Conservation (phyloP, 768 basidiomycete genomes). For the Suillus spraguei region DNA sequence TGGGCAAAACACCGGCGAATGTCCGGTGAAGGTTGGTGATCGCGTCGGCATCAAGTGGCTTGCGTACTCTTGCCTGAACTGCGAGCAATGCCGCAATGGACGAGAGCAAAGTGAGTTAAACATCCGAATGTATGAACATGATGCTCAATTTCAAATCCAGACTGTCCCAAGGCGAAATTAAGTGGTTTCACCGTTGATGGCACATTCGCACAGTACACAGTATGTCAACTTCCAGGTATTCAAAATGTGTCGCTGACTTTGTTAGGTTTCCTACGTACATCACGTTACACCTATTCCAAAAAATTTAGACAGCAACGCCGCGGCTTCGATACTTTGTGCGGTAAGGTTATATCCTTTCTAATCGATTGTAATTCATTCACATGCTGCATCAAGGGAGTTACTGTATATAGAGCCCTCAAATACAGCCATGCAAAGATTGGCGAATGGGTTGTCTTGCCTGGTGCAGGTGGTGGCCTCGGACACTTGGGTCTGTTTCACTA, state of each 20-base stretch:
- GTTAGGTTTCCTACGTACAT: constrained; percentile 65
- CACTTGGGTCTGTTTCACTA: constrained; percentile 56
- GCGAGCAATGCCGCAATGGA: constrained; percentile 78
- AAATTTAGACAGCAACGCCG: constrained; percentile 59
- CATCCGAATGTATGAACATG: background rate
- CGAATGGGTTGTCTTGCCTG: constrained; percentile 77
- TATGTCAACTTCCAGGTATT: constrained; percentile 29
- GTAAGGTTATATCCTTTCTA: constrained; percentile 38
- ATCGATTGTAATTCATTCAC: background rate
- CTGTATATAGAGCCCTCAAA: constrained; percentile 87
- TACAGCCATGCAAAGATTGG: constrained; percentile 63
- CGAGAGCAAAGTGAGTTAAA: constrained; percentile 66
- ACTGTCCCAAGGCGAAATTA: constrained; percentile 59
- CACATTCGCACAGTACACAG: constrained; percentile 72
- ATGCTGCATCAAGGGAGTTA: constrained; percentile 58
- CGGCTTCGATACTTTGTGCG: constrained; percentile 79
- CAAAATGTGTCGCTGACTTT: constrained; percentile 4
- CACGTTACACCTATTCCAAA: constrained; percentile 84
- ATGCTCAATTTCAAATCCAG: constrained; percentile 31
- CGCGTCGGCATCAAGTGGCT: constrained; percentile 86
- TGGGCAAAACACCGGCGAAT: constrained; percentile 57
- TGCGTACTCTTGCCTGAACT: constrained; percentile 72
- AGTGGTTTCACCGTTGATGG: constrained; percentile 80
- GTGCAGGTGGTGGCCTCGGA: constrained; percentile 82
- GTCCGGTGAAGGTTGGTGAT: constrained; percentile 73